Conservation (phyloP, 2,329 filamentous ascomycete species). For the Coniochaeta prunicola region DNA sequence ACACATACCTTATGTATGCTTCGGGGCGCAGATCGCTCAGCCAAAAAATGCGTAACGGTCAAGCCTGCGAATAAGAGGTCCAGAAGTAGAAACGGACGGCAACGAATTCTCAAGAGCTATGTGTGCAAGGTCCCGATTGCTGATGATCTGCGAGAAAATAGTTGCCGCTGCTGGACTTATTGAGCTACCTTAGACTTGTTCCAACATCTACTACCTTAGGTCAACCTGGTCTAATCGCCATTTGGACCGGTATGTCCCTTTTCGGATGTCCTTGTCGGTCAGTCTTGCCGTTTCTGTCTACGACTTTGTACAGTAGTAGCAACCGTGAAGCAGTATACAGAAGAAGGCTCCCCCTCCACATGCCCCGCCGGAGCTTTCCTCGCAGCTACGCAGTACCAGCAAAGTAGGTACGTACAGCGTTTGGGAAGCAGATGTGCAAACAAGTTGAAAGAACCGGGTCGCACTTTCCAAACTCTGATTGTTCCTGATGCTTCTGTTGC, state of each 20-base stretch:
- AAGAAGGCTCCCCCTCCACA: not conserved
- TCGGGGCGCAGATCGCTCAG: too few species aligned
- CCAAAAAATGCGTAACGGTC: too few species aligned
- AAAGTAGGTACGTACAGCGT: not conserved
- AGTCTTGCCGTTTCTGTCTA: not conserved
- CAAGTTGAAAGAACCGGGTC: not conserved
- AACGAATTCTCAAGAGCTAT: too few species aligned
- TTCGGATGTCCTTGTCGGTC: not conserved
- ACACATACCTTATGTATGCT: too few species aligned
- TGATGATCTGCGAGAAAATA: too few species aligned
- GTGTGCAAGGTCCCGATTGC: too few species aligned
- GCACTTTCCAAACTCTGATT: not conserved
- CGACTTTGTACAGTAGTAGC: not conserved
- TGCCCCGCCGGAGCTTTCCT: not conserved
- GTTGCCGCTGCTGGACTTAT: too few species aligned
- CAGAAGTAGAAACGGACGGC: too few species aligned
- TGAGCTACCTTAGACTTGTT: too few species aligned
- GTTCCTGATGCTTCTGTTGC: not conserved
- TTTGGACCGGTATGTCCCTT: not conserved
- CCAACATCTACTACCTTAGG: too few species aligned
- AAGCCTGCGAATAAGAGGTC: too few species aligned
- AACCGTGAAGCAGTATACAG: not conserved
- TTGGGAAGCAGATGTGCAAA: not conserved
- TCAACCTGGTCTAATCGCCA: not conserved
- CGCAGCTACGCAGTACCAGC: not conserved